These are phyloP conservation scores for Colletotrichum sp. DNA, from an alignment of 2,329 filamentous ascomycete genomes.

Conservation along the genomic window DNA sequence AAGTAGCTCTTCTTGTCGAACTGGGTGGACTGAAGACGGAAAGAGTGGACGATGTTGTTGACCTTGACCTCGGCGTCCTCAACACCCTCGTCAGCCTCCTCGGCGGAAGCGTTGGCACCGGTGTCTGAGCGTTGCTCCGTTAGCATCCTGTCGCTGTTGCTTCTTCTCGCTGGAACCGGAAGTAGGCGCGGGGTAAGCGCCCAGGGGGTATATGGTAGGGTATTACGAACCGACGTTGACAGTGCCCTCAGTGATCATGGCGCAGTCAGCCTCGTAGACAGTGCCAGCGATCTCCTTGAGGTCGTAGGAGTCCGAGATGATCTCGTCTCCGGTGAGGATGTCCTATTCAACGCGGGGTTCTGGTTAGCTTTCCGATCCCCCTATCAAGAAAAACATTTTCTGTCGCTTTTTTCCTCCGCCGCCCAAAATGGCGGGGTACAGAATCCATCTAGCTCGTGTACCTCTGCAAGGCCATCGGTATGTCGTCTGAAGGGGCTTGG, in stretches of 20 bases:
- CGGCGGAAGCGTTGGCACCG: constrained; percentile 96
- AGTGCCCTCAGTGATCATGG: constrained; percentile 81
- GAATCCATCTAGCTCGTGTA: not conserved
- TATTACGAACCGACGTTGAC: constrained; percentile 71
- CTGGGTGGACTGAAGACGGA: constrained; percentile 79
- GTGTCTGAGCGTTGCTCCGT: constrained; percentile 60
- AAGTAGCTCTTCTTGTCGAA: constrained; percentile 93
- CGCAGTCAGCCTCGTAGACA: constrained; percentile 90
- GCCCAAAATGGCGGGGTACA: constrained; percentile 12
- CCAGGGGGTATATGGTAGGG: not conserved
- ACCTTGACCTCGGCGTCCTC: constrained; percentile 77
- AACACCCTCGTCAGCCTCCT: constrained; percentile 78
- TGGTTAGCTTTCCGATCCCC: not conserved
- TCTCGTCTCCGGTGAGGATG: constrained; percentile 87
- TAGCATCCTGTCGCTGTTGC: not conserved
- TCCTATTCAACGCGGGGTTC: constrained; percentile 65
- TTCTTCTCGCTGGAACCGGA: not conserved
- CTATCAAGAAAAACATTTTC: not conserved
- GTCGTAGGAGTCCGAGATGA: constrained; percentile 94
- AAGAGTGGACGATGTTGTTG: constrained; percentile 92
- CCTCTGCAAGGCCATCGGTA: not conserved
- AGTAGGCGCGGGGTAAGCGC: not conserved
- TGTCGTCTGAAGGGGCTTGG: not conserved
- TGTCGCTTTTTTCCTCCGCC: not conserved
- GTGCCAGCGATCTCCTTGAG: constrained; percentile 80